Evolutionary conservation across 371 early-diverging fungal species (phyloP).

Genomic region (Fennellomyces sp.): DNA sequence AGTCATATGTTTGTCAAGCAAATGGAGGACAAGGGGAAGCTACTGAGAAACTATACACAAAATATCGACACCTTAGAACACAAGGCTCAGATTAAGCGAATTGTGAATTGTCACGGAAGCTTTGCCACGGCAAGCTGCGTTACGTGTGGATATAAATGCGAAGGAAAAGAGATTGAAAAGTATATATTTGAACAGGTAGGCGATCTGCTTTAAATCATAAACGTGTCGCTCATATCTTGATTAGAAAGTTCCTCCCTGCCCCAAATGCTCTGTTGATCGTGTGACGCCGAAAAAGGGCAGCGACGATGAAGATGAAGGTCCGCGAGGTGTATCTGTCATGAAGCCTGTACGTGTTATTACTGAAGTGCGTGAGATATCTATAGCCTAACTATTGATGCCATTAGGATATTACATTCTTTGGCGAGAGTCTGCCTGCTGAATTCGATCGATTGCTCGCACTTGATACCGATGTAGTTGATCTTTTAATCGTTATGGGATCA

Average conservation of each 20-base stretch:
- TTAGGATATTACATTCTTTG: constrained; percentile 94
- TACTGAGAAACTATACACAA: constrained; percentile 96
- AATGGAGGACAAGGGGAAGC: constrained; percentile 80
- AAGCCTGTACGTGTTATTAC: constrained; percentile 50
- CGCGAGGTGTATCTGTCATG: constrained; percentile 43
- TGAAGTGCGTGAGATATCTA: too few species aligned
- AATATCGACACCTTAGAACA: constrained; percentile 98
- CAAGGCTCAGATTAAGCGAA: constrained; percentile 81
- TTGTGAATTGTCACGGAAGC: constrained; percentile 92
- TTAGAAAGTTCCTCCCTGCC: constrained; percentile 49
- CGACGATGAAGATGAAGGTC: constrained; percentile 37
- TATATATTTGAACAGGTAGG: constrained; percentile 70
- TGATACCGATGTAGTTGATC: constrained; percentile 79
- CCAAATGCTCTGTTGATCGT: constrained; percentile 27
- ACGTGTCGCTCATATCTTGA: background rate
- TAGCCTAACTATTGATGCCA: too few species aligned
- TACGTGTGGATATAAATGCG: constrained; percentile 75
- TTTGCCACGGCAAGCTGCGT: constrained; percentile 94
- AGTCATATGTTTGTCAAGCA: constrained; percentile 92
- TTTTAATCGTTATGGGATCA: constrained; percentile 93
- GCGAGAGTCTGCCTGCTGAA: constrained; percentile 82
- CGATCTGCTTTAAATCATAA: background rate
- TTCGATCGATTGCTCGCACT: constrained; percentile 73
- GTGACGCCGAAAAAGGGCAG: background rate
- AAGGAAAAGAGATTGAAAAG: constrained; percentile 78